These are phyloP conservation scores for Hemileccinum impolitum DNA, from an alignment of 768 basidiomycete genomes.

Conservation along the genomic window DNA sequence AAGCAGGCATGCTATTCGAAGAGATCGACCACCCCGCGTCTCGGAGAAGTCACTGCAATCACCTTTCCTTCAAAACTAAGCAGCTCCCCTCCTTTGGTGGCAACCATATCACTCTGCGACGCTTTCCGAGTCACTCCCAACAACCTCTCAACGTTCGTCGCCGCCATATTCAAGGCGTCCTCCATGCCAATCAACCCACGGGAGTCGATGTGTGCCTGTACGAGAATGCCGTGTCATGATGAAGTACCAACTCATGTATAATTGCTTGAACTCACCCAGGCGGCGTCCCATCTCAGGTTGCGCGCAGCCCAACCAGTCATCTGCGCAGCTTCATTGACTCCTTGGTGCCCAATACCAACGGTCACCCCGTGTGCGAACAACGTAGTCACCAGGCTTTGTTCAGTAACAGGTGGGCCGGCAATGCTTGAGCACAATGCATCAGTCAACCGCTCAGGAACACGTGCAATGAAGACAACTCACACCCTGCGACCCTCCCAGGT, in stretches of 20 bases:
- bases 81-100: constrained; percentile 37
- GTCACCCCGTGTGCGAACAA: constrained; percentile 57
- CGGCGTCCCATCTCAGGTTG: constrained; percentile 84
- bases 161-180: constrained; percentile 39
- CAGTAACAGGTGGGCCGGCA: constrained; percentile 69
- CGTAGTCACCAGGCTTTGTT: constrained; percentile 63
- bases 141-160: constrained; percentile 41
- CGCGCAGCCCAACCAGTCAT: constrained; percentile 81
- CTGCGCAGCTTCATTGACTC: constrained; percentile 51
- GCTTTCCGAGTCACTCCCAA: constrained; percentile 33
- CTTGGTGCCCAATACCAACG: constrained; percentile 50
- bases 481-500: constrained; percentile 66
- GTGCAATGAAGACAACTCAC: constrained; percentile 35
- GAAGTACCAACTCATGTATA: background rate
- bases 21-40: constrained; percentile 34
- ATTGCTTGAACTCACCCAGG: constrained; percentile 78
- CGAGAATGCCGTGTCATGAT: background rate
- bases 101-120: constrained; percentile 36
- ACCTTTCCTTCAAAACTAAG: constrained; percentile 46
- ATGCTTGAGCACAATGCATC: constrained; percentile 34
- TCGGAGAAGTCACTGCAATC: constrained; percentile 39
- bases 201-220: constrained; percentile 33
- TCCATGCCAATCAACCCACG: constrained; percentile 39
- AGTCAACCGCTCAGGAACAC: background rate
- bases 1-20: constrained; percentile 22